phyloP scores from a whole-genome alignment of 2,329 filamentous ascomycete genomes.

The Drechslerella stenobrocha region DNA sequence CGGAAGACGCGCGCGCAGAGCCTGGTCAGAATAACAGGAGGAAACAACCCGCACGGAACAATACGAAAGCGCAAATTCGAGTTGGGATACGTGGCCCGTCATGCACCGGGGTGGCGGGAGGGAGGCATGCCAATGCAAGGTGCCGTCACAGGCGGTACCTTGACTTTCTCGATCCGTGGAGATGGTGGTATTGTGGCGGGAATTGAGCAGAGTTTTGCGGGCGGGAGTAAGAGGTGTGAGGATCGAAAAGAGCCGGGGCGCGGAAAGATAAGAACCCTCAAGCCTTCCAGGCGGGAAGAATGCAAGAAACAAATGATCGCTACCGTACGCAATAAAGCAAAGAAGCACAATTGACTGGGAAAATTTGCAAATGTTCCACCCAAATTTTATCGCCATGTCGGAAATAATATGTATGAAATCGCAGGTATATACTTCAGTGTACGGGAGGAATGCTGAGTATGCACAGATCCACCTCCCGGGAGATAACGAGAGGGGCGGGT shows the following conservation, averaged over 20 bases:
- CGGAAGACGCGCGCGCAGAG: background rate
- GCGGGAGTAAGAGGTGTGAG: too few relatives aligned
- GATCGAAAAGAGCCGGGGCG: background rate
- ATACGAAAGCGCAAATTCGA: background rate
- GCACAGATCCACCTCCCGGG: background rate
- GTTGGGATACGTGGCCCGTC: background rate
- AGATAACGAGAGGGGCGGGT: too few relatives aligned
- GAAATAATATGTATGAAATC: constrained; percentile 1
- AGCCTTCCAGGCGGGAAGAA: constrained; percentile 3
- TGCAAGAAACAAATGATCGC: constrained; percentile 10
- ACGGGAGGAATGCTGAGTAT: background rate
- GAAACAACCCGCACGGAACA: background rate
- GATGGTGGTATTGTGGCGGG: background rate
- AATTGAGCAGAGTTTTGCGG: background rate
- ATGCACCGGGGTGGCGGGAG: background rate
- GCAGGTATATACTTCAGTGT: background rate
- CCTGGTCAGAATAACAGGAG: background rate
- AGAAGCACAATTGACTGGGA: constrained; percentile 1
- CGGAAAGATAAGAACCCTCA: background rate
- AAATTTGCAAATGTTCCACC: constrained; percentile 28
- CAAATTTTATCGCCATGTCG: constrained; percentile 28
- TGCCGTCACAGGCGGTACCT: background rate
- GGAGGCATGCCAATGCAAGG: background rate
- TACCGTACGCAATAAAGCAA: constrained; percentile 16
- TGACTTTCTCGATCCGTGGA: background rate